phyloP scores from a whole-genome alignment of 768 basidiomycete genomes.

The Rhizopogon roseolus region DNA sequence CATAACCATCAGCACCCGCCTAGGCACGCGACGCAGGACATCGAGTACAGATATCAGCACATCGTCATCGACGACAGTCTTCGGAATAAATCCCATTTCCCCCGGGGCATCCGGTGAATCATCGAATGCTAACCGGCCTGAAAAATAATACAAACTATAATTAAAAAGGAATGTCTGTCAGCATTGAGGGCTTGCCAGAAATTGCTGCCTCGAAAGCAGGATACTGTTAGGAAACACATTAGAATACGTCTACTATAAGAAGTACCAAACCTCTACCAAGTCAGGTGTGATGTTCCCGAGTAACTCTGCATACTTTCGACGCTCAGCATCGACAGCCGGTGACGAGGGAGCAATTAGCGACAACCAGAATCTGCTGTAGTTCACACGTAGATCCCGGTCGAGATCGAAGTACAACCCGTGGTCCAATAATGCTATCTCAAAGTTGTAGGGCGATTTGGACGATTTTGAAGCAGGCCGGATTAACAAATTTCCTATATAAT shows the following conservation, averaged over 20 bases:
- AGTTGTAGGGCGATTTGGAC: constrained; percentile 85
- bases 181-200: constrained; percentile 45
- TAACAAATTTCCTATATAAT: constrained; percentile 70
- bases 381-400: constrained; percentile 70
- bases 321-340: constrained; percentile 54
- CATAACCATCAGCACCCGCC: constrained; percentile 77
- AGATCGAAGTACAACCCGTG: constrained; percentile 95
- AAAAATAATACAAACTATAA: not conserved
- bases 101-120: constrained; percentile 50
- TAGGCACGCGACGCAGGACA: constrained; percentile 80
- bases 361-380: constrained; percentile 88
- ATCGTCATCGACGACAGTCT: constrained; percentile 83
- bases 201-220: constrained; percentile 94
- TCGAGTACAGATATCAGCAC: constrained; percentile 82
- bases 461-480: constrained; percentile 66
- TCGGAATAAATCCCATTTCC: constrained; percentile 78
- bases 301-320: constrained; percentile 82
- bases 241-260: not conserved
- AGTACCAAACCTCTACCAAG: constrained; percentile 45
- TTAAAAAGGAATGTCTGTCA: not conserved
- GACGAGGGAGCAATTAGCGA: constrained; percentile 77
- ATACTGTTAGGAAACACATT: constrained; percentile 47
- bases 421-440: constrained; percentile 92
- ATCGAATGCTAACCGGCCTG: constrained; percentile 65
- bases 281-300: constrained; percentile 91